These are phyloP conservation scores for Fusarium tupiense DNA, from an alignment of 2,329 filamentous ascomycete genomes.

Conservation along the genomic window DNA sequence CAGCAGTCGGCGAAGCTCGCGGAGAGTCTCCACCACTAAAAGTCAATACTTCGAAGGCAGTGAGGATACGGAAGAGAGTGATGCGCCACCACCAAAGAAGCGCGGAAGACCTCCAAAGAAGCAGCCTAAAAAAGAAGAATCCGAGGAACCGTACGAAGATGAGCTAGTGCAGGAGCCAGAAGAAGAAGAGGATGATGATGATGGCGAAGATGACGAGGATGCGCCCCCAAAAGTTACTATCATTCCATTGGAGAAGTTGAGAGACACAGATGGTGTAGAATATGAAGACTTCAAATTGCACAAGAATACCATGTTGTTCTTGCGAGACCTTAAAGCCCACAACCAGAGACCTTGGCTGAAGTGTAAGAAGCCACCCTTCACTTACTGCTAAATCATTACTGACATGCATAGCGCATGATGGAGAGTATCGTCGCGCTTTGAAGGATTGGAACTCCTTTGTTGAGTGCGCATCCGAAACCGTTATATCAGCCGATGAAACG, in stretches of 20 bases:
- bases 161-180: conserved; percentile 40
- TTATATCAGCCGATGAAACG: conserved; percentile 79
- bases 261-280: conserved; percentile 48
- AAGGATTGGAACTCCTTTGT: conserved; percentile 86
- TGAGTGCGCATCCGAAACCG: conserved; percentile 73
- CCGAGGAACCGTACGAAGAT: conserved; percentile 43
- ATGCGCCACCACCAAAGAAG: conserved; percentile 45
- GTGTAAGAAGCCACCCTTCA: conserved; percentile 47
- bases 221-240: conserved; percentile 49
- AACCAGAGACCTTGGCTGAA: conserved; percentile 70
- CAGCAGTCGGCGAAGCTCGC: conserved; percentile 57
- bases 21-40: conserved; percentile 58
- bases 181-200: conserved; percentile 46
- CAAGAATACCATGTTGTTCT: conserved; percentile 66
- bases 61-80: conserved; percentile 31
- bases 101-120: conserved; percentile 42
- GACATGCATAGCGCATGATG: conserved; percentile 72
- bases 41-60: conserved; percentile 62
- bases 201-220: conserved; percentile 51
- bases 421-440: conserved; percentile 79
- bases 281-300: conserved; percentile 66
- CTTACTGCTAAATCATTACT: not conserved
- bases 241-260: conserved; percentile 50
- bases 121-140: conserved; percentile 31
- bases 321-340: conserved; percentile 67